Evolutionary conservation across 305 asterid species (phyloP).

Genomic region (Plantago lanceolata): DNA sequence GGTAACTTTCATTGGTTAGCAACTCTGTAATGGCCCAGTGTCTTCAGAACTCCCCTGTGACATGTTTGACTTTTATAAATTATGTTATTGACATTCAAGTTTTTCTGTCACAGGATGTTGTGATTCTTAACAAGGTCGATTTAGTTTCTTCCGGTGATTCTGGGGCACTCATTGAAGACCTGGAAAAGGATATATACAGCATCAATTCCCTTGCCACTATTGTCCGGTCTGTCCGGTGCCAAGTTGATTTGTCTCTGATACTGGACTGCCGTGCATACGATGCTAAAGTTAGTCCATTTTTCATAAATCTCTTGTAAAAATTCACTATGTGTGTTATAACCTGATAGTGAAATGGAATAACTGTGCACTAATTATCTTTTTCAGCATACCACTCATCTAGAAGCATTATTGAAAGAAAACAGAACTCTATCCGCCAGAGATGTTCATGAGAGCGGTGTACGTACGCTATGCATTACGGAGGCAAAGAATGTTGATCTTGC

Average conservation of each 20-base stretch:
- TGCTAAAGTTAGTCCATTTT: conserved; percentile 47
- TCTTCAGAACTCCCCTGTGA: conserved; percentile 4
- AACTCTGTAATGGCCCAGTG: background rate
- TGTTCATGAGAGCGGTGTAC: conserved; percentile 74
- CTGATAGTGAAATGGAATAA: conserved; percentile 13
- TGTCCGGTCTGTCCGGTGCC: conserved; percentile 69
- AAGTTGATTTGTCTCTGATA: conserved; percentile 69
- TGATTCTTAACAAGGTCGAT: conserved; percentile 92
- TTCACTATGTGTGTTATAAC: conserved; percentile 14
- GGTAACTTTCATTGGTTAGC: conserved; percentile 34
- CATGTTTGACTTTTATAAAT: background rate
- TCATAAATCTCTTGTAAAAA: conserved; percentile 2
- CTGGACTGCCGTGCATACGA: conserved; percentile 80
- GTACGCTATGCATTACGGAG: conserved; percentile 74
- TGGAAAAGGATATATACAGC: conserved; percentile 70
- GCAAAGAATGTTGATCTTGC: conserved; percentile 56
- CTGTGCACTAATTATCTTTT: conserved; percentile 5
- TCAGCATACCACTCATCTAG: conserved; percentile 82
- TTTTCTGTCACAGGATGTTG: conserved; percentile 64
- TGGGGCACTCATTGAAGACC: conserved; percentile 47
- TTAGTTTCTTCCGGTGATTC: conserved; percentile 55
- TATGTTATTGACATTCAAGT: conserved; percentile 10
- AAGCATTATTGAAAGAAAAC: conserved; percentile 61
- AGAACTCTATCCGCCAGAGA: conserved; percentile 59
- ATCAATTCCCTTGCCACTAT: conserved; percentile 76